Percentiles rank a stretch among this genome's conserved stretches.
Evolutionary conservation across 2,329 filamentous ascomycete genomes (phyloP).

Genomic region (Cladophialophora chaetospira): DNA sequence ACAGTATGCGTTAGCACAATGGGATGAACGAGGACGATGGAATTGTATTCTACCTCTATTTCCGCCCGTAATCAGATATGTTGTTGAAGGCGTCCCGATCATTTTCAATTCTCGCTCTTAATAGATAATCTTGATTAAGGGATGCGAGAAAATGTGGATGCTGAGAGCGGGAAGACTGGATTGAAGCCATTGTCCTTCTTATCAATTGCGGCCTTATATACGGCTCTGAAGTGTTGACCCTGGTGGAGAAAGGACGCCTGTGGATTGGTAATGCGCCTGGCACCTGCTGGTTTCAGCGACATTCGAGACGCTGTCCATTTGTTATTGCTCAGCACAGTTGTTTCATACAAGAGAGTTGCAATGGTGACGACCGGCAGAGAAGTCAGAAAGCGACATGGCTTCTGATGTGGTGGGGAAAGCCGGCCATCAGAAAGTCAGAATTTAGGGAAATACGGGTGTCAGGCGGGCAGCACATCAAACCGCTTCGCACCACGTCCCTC

Average conservation of each 20-base stretch:
- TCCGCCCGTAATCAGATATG: slow-evolving; percentile 16
- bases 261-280: background rate
- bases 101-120: background rate
- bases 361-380: background rate
- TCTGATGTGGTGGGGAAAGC: background rate
- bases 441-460: background rate
- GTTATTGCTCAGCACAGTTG: background rate
- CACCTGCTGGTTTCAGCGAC: background rate
- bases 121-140: background rate
- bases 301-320: background rate
- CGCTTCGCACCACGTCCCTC: background rate
- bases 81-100: background rate
- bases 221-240: too few relatives aligned
- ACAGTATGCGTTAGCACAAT: background rate
- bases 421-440: slow-evolving; percentile 1
- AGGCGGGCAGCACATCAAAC: background rate
- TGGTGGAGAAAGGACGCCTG: too few relatives aligned
- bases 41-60: slow-evolving; percentile 6
- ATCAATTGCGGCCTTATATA: too few relatives aligned
- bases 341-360: background rate
- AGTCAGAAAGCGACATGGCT: background rate
- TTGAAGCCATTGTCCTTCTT: too few relatives aligned
- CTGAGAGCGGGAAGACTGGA: too few relatives aligned
- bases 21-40: background rate
- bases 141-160: background rate